phyloP scores from a whole-genome alignment of 1,139 yeast species.

The Protomyces inundatus region DNA sequence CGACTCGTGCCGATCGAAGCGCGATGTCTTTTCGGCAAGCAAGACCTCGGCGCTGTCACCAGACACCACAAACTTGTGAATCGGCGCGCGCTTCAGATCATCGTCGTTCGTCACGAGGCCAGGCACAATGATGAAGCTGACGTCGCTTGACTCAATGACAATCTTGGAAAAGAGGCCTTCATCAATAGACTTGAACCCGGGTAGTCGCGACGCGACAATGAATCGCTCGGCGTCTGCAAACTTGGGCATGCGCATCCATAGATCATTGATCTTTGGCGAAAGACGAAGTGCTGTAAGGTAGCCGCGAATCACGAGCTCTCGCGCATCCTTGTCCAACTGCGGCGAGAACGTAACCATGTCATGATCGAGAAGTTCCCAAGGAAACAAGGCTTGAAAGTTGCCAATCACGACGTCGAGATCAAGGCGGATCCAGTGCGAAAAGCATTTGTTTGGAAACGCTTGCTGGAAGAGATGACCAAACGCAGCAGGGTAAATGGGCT shows the following conservation, averaged over 20 bases:
- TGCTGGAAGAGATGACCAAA: not conserved
- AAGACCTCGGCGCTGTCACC: not conserved
- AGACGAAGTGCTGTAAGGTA: not conserved
- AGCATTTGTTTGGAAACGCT: not conserved
- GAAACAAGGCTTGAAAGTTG: not conserved
- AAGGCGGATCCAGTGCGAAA: not conserved
- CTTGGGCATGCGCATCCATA: not conserved
- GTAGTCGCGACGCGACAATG: not conserved
- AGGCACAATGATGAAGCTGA: not conserved
- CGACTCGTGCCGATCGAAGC: not conserved
- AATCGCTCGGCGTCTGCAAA: not conserved
- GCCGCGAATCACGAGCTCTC: not conserved
- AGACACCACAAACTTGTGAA: not conserved
- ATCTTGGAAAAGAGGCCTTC: not conserved
- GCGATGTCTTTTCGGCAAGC: not conserved
- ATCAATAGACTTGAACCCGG: not conserved
- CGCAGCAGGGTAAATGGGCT: not conserved
- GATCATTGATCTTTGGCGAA: not conserved
- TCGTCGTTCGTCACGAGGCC: not conserved
- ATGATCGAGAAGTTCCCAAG: not conserved
- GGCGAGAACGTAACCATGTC: not conserved
- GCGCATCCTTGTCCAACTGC: not conserved
- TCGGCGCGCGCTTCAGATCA: not conserved
- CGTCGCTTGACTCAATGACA: not conserved
- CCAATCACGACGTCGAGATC: not conserved